Evolutionary conservation across 2,329 filamentous ascomycete genomes (phyloP), one percentile per base, ranked within the genome.

Genomic region (Scedosporium boydii): DNA sequence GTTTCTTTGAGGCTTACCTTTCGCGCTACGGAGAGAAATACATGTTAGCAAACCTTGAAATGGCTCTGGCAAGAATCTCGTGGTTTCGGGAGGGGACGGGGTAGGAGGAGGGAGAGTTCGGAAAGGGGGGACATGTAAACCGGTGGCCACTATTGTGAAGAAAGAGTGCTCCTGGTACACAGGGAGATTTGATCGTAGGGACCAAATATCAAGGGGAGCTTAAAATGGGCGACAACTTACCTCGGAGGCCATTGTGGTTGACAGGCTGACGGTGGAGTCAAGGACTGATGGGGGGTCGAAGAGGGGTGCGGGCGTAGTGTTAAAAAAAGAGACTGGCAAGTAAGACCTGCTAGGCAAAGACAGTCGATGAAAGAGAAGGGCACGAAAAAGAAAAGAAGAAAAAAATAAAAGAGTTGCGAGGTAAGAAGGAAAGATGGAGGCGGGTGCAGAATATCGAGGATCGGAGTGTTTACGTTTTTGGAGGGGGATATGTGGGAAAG

Each of bases 201-300:
- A 64, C 57, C 55, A 59, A 67, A 66, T 56, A 61, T 63, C 38
- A 57, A 56, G 58, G 57, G 57, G 60, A 64, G 59, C 38, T 18
- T 12, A 42, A 27, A 26, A 21, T 14, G 29, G 42, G 51, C 44
- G 16, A 26, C 59, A 44, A 80, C 83, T 72, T 82, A 87, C 84
- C 79, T 87, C 84, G 77, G 81, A 82, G 75, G 81, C 80, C 83
- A 86, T 86, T 73, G 72, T 83, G 74, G 70, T 60, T n/a, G 29
- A 18, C 55, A 16, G 48, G 27, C 51, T 55, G 21, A 29, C 29
- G 29, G 59, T 29, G 59, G 59, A 51, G 59, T 34, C 26, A 41
- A 53, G 21, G 16, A 29, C 26, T 60, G 59, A 51, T 53, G 59
- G 29, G 51, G 48, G 29, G 21, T 48, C n/a, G 41, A 56, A 55